A percentile compares a stretch with the other conserved stretches of the same genome.
Conservation (phyloP, 768 basidiomycete genomes). For the Podaxis pistillaris region DNA sequence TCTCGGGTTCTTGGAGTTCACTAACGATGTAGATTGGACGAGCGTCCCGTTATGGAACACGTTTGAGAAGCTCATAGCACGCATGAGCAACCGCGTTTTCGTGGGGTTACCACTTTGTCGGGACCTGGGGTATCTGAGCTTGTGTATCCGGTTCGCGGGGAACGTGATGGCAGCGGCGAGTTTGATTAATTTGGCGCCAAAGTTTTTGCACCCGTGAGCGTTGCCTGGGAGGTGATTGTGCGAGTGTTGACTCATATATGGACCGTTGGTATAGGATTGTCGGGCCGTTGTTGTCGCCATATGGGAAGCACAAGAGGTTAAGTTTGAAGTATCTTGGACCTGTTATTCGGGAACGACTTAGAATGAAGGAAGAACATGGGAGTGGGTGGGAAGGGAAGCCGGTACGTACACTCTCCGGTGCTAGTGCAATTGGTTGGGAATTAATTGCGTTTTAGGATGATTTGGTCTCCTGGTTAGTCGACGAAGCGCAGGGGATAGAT, state of each 20-base stretch:
- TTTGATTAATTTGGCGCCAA: conserved; percentile 19
- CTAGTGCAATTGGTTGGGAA: not conserved
- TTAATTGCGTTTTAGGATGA: conserved; percentile 32
- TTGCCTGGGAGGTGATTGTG: too few species aligned
- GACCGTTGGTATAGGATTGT: conserved; percentile 8
- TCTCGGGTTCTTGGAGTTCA: not conserved
- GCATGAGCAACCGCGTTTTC: conserved; percentile 22
- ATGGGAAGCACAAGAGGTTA: conserved; percentile 3
- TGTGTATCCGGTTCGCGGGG: conserved; percentile 20
- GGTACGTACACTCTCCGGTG: conserved; percentile 13
- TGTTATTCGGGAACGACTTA: conserved; percentile 24
- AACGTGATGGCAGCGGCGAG: conserved; percentile 19
- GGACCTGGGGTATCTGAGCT: conserved; percentile 18
- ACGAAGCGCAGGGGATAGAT: conserved; percentile 27
- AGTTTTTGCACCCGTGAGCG: conserved; percentile 20
- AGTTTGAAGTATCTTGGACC: conserved; percentile 24
- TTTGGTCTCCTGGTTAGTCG: conserved; percentile 41
- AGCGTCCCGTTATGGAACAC: conserved; percentile 8
- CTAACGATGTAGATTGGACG: conserved; percentile 7
- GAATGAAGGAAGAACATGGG: conserved; percentile 23
- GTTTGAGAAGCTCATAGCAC: conserved; percentile 18
- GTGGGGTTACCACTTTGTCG: conserved; percentile 25
- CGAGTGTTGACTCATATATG: not conserved
- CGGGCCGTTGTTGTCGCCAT: conserved; percentile 12
- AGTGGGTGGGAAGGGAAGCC: conserved; percentile 25